These are phyloP conservation scores for Elasticomyces elasticus DNA, from an alignment of 495 filamentous ascomycete genomes.

Conservation along the genomic window DNA sequence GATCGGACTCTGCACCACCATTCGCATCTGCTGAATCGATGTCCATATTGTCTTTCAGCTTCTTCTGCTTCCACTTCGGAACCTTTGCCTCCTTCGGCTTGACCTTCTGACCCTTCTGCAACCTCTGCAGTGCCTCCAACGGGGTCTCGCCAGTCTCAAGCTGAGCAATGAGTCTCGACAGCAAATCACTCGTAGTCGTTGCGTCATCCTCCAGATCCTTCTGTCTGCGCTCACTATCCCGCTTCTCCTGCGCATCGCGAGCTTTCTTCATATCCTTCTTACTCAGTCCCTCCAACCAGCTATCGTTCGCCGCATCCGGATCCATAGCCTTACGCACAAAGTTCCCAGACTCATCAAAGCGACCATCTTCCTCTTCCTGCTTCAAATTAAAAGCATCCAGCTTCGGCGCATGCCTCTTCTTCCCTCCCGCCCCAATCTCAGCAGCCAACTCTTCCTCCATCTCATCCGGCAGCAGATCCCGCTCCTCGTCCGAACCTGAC, in stretches of 20 bases:
- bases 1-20: slow-evolving; percentile 43
- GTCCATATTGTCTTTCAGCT: slow-evolving; percentile 61
- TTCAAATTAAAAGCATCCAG: slow-evolving; percentile 95
- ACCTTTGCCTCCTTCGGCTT: slow-evolving; percentile 44
- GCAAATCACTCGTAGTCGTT: slow-evolving; percentile 60
- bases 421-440: slow-evolving; percentile 77
- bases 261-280: slow-evolving; percentile 89
- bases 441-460: slow-evolving; percentile 65
- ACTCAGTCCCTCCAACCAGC: slow-evolving; percentile 82
- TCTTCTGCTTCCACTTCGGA: slow-evolving; percentile 47
- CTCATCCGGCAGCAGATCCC: slow-evolving; percentile 45
- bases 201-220: slow-evolving; percentile 63
- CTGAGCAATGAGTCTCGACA: slow-evolving; percentile 57
- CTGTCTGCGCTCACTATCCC: slow-evolving; percentile 63
- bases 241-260: slow-evolving; percentile 75
- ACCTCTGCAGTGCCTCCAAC: slow-evolving; percentile 73
- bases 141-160: slow-evolving; percentile 80
- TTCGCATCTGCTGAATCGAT: slow-evolving; percentile 42
- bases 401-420: slow-evolving; percentile 91
- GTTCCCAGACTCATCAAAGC: slow-evolving; percentile 83
- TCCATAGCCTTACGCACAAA: slow-evolving; percentile 83
- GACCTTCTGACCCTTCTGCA: slow-evolving; percentile 49
- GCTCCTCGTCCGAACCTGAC: slow-evolving; percentile 50
- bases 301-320: slow-evolving; percentile 82
- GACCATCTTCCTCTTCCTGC: slow-evolving; percentile 80